A percentile compares a stretch with the other conserved stretches of the same genome.
Evolutionary conservation across 2,329 filamentous ascomycete species (phyloP).

Genomic region (Cladosporium velox): DNA sequence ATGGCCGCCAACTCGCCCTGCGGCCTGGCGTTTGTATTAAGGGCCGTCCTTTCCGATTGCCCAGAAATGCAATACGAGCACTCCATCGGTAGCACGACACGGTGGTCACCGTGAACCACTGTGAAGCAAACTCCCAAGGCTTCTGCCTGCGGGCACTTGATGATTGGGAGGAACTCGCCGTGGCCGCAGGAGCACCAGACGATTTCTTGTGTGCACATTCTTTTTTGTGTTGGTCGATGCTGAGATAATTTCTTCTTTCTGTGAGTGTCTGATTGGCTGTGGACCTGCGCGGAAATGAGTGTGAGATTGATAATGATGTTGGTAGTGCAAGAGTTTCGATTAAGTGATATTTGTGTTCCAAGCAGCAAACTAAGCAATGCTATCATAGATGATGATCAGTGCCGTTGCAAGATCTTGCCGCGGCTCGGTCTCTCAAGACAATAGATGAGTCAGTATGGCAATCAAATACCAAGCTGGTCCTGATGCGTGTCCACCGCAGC

Average conservation of each 20-base stretch:
- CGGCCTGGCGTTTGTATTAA: conserved; percentile 26
- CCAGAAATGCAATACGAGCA: conserved; percentile 36
- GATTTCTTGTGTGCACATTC: conserved; percentile 38
- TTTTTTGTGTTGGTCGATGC: neutral
- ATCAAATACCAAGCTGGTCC: neutral
- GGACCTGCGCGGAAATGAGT: neutral
- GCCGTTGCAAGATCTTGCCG: neutral
- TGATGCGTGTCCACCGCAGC: neutral
- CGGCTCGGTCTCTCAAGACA: neutral
- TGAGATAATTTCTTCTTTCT: neutral
- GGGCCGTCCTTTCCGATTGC: conserved; percentile 21
- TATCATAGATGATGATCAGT: neutral
- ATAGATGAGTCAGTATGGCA: neutral
- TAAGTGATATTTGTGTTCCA: neutral
- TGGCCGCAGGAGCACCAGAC: conserved; percentile 39
- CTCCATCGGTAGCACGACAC: conserved; percentile 26
- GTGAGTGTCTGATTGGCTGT: neutral
- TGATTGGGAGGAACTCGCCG: conserved; percentile 37
- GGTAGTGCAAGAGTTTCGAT: conserved; percentile 7
- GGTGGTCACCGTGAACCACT: conserved; percentile 33
- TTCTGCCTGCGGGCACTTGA: conserved; percentile 26
- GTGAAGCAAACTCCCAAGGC: conserved; percentile 31
- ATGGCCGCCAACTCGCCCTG: conserved; percentile 15
- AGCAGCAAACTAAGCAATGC: conserved; percentile 8
- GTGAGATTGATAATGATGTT: neutral